Evolutionary conservation across 306 rosid genomes (phyloP).

Genomic region (Quercus mongolica): DNA sequence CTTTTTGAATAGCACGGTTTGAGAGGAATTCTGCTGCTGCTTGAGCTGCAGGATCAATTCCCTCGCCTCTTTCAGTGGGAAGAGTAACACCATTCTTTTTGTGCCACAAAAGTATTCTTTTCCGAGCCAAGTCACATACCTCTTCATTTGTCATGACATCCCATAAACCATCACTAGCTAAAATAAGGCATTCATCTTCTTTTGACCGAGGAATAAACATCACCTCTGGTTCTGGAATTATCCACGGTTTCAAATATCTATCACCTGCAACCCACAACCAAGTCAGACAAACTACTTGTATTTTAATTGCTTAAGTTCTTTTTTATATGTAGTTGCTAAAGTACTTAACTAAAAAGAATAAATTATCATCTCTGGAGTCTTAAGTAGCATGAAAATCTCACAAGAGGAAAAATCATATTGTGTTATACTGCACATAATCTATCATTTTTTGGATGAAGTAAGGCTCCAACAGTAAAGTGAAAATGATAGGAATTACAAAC

Average conservation of each 20-base stretch:
- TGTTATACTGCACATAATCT: not conserved
- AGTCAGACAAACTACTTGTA: not conserved
- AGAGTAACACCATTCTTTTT: slow-evolving; percentile 63
- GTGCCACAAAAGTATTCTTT: slow-evolving; percentile 76
- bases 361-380: not conserved
- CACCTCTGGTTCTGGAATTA: slow-evolving; percentile 92
- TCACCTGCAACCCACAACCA: slow-evolving; percentile 57
- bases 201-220: slow-evolving; percentile 64
- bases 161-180: slow-evolving; percentile 94
- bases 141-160: slow-evolving; percentile 88
- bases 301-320: not conserved
- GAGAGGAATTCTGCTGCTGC: slow-evolving; percentile 85
- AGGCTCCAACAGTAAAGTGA: not conserved
- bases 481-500: not conserved
- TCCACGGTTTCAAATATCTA: slow-evolving; percentile 90
- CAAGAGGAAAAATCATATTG: not conserved
- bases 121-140: slow-evolving; percentile 75
- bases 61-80: slow-evolving; percentile 59
- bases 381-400: not conserved
- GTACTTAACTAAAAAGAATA: too few species aligned
- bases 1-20: slow-evolving; percentile 76
- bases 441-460: not conserved
- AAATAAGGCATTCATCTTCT: slow-evolving; percentile 78
- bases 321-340: too few species aligned
- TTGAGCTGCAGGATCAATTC: slow-evolving; percentile 82